phyloP scores from a whole-genome alignment of 106 monocot genomes.

The Acanthochlamys bracteata region DNA sequence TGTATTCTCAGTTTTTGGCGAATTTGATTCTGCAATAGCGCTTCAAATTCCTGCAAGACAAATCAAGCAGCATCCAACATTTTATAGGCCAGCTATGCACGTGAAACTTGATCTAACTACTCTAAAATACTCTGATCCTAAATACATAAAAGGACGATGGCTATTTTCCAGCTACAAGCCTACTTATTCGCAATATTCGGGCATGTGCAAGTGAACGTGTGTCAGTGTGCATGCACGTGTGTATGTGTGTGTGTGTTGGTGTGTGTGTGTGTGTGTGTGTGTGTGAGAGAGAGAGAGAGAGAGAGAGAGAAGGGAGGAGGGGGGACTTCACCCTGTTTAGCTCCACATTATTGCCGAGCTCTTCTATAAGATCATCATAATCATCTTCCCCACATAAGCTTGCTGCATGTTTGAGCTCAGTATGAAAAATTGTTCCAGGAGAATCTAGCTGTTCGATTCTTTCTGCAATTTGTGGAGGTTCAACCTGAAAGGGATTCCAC shows the following conservation, averaged over 20 bases:
- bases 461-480: conserved; percentile 27
- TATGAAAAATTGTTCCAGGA: conserved; percentile 32
- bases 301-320: not conserved
- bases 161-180: not conserved
- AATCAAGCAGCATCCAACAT: not conserved
- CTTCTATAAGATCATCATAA: conserved; percentile 19
- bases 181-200: not conserved
- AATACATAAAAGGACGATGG: not conserved
- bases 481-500: conserved; percentile 20
- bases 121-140: not conserved
- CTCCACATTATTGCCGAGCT: conserved; percentile 39
- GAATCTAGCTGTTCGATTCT: conserved; percentile 49
- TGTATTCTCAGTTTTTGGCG: not conserved
- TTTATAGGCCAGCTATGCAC: not conserved
- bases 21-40: not conserved
- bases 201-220: not conserved
- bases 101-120: not conserved
- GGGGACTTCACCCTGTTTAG: conserved; percentile 41
- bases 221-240: too few species aligned
- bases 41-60: conserved; percentile 1
- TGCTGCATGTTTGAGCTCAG: conserved; percentile 39
- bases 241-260: too few species aligned
- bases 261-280: too few species aligned
- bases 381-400: conserved; percentile 23
- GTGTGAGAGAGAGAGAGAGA: too few species aligned